Percentiles rank a stretch among this genome's conserved stretches.
phyloP scores from a whole-genome alignment of 2,329 filamentous ascomycete genomes.

The Coleophoma eucalyptorum region DNA sequence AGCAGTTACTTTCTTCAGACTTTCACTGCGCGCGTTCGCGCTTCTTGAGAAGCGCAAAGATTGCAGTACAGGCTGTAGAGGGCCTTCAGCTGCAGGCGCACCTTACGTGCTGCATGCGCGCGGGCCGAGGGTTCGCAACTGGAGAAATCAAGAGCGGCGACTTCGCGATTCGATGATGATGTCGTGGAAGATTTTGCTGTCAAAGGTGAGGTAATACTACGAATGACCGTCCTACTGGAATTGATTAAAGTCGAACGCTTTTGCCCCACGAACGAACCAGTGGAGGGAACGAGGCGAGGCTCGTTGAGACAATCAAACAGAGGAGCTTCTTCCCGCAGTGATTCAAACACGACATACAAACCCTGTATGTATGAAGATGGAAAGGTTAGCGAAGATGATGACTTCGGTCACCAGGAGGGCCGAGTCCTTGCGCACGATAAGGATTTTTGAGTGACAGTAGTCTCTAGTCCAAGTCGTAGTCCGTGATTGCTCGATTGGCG shows the following conservation, averaged over 20 bases:
- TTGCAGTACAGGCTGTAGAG: constrained; percentile 3
- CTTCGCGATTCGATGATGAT: constrained; percentile 1
- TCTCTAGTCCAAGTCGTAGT: too few species aligned
- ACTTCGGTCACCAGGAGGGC: constrained; percentile 1
- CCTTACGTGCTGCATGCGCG: constrained; percentile 8
- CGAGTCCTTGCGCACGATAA: neutral
- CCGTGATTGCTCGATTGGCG: constrained; percentile 6
- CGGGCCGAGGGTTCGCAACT: constrained; percentile 1
- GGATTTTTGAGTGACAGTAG: neutral
- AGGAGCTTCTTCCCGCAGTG: neutral
- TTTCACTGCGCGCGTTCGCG: constrained; percentile 16
- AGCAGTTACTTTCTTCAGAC: too few species aligned
- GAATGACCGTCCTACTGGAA: neutral
- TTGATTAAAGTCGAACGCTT: neutral
- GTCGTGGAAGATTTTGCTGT: neutral
- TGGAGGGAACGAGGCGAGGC: neutral
- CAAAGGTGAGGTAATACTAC: neutral
- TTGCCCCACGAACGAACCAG: constrained; percentile 2
- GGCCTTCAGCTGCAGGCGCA: constrained; percentile 13
- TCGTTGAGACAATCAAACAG: constrained; percentile 1
- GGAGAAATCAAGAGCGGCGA: neutral
- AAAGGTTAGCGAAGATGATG: constrained; percentile 1
- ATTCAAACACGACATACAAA: constrained; percentile 1
- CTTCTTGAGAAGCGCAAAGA: constrained; percentile 11
- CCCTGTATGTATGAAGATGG: constrained; percentile 1